phyloP scores from a whole-genome alignment of 352 stramenopile species.

The Globisporangium cystogenes region DNA sequence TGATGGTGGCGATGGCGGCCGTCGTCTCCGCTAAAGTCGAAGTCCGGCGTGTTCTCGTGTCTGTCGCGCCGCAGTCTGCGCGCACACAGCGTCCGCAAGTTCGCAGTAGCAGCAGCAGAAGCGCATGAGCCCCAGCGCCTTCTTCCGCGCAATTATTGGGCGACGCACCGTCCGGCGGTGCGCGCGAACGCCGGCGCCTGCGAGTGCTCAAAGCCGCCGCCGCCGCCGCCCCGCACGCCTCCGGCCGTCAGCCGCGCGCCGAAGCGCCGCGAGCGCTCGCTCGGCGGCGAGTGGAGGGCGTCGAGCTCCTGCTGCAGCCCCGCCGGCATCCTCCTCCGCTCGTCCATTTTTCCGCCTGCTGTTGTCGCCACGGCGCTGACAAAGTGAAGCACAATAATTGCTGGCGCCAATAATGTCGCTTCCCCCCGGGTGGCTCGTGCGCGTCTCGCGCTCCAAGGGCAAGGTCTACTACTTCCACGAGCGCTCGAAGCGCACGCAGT shows the following conservation, averaged over 20 bases:
- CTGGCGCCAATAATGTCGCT: conserved; percentile 24
- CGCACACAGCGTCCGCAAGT: too few species aligned
- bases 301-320: neutral
- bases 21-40: conserved; percentile 1
- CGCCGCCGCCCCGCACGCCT: neutral
- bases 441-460: conserved; percentile 63
- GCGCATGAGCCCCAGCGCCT: too few species aligned
- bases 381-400: too few species aligned
- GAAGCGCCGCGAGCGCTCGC: neutral
- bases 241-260: neutral
- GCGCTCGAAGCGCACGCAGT: conserved; percentile 44
- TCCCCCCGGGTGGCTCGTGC: conserved; percentile 49
- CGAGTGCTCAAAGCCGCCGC: neutral
- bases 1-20: neutral
- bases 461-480: conserved; percentile 70
- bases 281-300: neutral
- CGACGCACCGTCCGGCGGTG: neutral
- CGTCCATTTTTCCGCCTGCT: conserved; percentile 4
- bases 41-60: neutral
- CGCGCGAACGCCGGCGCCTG: neutral
- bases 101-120: neutral
- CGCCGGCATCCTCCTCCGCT: neutral
- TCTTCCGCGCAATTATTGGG: too few species aligned
- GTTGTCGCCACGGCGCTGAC: too few species aligned
- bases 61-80: neutral